Evolutionary conservation across 2,329 filamentous ascomycete genomes (phyloP), one percentile per base, ranked within the genome.

Genomic region (Penicillium sp.): DNA sequence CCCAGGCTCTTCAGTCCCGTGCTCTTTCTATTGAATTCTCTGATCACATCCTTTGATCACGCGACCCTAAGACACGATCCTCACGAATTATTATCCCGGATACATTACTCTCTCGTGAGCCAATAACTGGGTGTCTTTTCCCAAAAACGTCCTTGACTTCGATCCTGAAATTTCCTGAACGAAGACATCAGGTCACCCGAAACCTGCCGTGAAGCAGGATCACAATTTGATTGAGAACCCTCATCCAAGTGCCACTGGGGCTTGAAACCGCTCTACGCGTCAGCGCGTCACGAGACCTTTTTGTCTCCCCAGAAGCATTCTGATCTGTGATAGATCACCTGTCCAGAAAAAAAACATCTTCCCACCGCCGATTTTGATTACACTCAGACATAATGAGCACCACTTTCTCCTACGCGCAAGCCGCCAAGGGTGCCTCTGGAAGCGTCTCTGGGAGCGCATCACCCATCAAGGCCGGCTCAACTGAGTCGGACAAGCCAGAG

Each of bases 341-440:
- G 18, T 43, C 39, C 3, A 53, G 45, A 45, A 47, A 57, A 49
- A 45, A 33, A 25, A 46, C 40, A 50, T 32, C 37, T 45, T 48
- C 49, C 35, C 18, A 44, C 41, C 39, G 43, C 37, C 29, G 18
- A 18, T 18, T 18, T 18, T 18, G 18, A 18, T 18, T 18, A 11
- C 29, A 4, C 4, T 32, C 29, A 50, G 41, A 53, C 55, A 66
- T 53, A 52, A 77, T 77, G 76, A 68, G 65, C 47, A 63, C 81
- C 52, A 76, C 81, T 32, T 95, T 96, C 68, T 96, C 91, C 51
- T 97, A 97, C 71, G 91, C 91, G 62, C 90, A 95, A 78, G 91
- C 91, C 65, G 91, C 91, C 51, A 93, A 93, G 71, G 89, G 90
- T 64, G 80, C 85, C 61, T 73, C 80, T 47, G 65, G 76, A 43